A percentile compares a stretch with the other conserved stretches of the same genome.
phyloP scores from a whole-genome alignment of 192 early-diverging fungal genomes.

The Coemansia sp. region DNA sequence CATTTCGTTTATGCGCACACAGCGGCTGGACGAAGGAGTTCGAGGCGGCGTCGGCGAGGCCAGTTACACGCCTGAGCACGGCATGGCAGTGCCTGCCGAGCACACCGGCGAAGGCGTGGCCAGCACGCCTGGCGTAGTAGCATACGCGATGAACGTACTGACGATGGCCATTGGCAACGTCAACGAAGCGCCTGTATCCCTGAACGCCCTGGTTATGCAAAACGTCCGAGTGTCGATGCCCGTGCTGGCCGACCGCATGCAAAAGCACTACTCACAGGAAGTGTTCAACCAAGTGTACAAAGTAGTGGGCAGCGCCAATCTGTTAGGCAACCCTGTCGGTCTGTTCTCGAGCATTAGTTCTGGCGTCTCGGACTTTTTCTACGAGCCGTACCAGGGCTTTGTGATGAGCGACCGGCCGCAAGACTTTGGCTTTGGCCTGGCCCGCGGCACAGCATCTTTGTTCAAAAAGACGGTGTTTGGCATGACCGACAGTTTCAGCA shows the following conservation, averaged over 20 bases:
- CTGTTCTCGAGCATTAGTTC: slow-evolving; percentile 94
- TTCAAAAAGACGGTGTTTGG: slow-evolving; percentile 96
- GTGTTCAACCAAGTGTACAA: slow-evolving; percentile 81
- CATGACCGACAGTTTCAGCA: slow-evolving; percentile 89
- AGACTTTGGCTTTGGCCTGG: slow-evolving; percentile 90
- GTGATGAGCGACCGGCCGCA: slow-evolving; percentile 92
- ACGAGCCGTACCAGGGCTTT: slow-evolving; percentile 96
- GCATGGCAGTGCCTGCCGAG: slow-evolving; percentile 11
- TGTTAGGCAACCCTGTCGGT: slow-evolving; percentile 97
- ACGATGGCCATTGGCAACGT: slow-evolving; percentile 98
- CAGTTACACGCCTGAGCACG: slow-evolving; percentile 26
- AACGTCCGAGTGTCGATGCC: slow-evolving; percentile 82
- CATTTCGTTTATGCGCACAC: slow-evolving; percentile 90
- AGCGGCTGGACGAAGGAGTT: slow-evolving; percentile 24
- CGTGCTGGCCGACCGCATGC: slow-evolving; percentile 75
- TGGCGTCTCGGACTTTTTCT: slow-evolving; percentile 94
- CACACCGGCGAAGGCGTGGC: slow-evolving; percentile 43
- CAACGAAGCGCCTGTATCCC: slow-evolving; percentile 84
- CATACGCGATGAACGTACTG: slow-evolving; percentile 79
- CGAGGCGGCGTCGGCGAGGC: neutral
- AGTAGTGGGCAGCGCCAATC: slow-evolving; percentile 92
- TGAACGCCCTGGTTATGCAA: slow-evolving; percentile 86
- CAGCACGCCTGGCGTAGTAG: slow-evolving; percentile 32
- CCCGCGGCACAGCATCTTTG: slow-evolving; percentile 70
- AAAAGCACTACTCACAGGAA: slow-evolving; percentile 87